These are phyloP conservation scores for Sporothrix inflata DNA, from an alignment of 2,329 filamentous ascomycete species.

Conservation along the genomic window DNA sequence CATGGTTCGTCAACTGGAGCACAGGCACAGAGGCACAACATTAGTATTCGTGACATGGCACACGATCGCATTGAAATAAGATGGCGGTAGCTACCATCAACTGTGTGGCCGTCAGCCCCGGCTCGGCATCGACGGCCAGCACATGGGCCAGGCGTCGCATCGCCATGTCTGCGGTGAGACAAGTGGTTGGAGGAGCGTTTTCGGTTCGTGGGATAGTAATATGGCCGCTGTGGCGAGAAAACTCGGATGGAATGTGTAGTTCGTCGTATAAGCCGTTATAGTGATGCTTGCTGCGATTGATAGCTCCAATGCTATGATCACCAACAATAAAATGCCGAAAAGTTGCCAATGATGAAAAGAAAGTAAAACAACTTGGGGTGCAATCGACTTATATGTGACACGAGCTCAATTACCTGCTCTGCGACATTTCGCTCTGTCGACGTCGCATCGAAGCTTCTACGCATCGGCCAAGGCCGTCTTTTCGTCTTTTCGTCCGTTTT, in stretches of 20 bases:
- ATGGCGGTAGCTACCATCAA: slow-evolving; percentile 62
- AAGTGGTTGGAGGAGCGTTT: no score
- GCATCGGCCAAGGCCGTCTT: background rate
- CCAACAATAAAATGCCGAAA: background rate
- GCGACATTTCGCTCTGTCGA: background rate
- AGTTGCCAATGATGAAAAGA: background rate
- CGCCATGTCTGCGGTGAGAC: slow-evolving; percentile 2
- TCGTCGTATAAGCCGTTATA: no score
- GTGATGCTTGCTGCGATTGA: background rate
- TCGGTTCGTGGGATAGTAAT: background rate
- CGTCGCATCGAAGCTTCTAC: background rate
- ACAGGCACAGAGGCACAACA: background rate
- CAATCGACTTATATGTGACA: background rate
- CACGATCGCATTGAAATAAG: background rate
- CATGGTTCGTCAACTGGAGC: slow-evolving; percentile 74
- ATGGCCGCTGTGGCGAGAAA: background rate
- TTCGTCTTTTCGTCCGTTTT: no score
- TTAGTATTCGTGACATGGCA: background rate
- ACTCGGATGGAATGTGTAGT: background rate
- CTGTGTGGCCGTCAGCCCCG: slow-evolving; percentile 75
- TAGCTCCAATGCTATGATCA: background rate
- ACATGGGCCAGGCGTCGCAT: slow-evolving; percentile 52
- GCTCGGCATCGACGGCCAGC: slow-evolving; percentile 73
- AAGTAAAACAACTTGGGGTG: background rate
- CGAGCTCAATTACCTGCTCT: background rate